Conservation (phyloP, 2,329 filamentous ascomycete species). For the Ceratocystis smalleyi region DNA sequence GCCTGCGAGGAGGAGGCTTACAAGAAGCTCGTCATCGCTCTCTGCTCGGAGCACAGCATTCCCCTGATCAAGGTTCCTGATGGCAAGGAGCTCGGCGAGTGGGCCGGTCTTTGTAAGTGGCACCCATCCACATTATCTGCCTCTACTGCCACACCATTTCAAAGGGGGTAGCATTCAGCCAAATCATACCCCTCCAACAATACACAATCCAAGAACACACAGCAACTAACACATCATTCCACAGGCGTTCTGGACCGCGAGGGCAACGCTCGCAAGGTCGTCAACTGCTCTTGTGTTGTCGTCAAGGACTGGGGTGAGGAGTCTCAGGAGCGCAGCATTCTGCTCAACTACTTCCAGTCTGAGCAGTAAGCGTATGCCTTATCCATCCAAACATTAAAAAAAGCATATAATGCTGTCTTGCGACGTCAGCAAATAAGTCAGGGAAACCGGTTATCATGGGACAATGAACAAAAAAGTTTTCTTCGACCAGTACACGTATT, state of each 20-base stretch:
- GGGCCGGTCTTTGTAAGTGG: constrained; percentile 90
- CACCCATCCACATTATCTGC: background rate
- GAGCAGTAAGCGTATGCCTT: constrained; percentile 39
- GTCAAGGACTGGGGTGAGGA: constrained; percentile 99
- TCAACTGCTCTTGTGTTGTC: constrained; percentile 99
- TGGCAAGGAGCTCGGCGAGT: constrained; percentile 99
- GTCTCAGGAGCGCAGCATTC: constrained; percentile 94
- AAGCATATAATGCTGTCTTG: constrained; percentile 21
- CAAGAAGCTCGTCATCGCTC: constrained; percentile 98
- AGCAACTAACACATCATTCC: constrained; percentile 22
- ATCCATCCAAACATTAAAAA: constrained; percentile 27
- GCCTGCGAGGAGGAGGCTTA: constrained; percentile 99
- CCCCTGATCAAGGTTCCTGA: constrained; percentile 99
- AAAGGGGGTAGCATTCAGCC: background rate
- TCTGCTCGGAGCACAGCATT: constrained; percentile 99
- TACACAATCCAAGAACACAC: background rate
- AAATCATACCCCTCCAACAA: background rate
- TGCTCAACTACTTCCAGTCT: constrained; percentile 99
- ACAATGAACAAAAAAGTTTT: constrained; percentile 13
- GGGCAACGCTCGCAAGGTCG: constrained; percentile 98
- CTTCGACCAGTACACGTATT: constrained; percentile 8
- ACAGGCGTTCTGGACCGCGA: constrained; percentile 95
- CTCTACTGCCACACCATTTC: too few species aligned
- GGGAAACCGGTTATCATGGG: constrained; percentile 15
- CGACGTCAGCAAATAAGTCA: constrained; percentile 20